Conservation (phyloP, 2,329 filamentous ascomycete genomes). For the Colletotrichum musicola region DNA sequence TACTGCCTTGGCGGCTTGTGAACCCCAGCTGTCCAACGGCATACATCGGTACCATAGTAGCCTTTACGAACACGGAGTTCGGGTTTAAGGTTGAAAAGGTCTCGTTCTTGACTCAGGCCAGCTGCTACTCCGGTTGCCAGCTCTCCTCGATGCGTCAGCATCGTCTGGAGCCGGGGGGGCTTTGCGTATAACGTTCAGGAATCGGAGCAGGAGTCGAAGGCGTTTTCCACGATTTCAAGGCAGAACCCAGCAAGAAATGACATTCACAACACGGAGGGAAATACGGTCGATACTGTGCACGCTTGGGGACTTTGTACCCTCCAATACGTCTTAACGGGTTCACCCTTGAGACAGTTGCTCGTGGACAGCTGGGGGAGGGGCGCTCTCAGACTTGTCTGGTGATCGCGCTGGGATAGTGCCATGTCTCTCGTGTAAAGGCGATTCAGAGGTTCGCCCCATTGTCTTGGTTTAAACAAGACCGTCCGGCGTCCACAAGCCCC, state of each 20-base stretch:
- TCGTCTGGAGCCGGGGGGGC: too few species aligned
- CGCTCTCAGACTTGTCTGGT: slow-evolving; percentile 21
- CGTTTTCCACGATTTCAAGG: neutral
- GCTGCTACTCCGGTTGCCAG: neutral
- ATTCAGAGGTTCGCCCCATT: slow-evolving; percentile 25
- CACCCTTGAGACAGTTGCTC: slow-evolving; percentile 12
- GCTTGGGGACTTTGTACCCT: neutral
- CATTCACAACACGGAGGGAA: neutral
- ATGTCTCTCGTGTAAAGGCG: slow-evolving; percentile 14
- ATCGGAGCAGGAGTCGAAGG: neutral
- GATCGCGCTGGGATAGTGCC: slow-evolving; percentile 1
- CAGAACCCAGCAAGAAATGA: neutral
- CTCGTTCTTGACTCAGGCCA: neutral
- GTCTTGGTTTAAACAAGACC: neutral
- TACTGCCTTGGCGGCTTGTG: slow-evolving; percentile 20
- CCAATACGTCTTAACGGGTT: neutral
- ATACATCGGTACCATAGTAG: too few species aligned
- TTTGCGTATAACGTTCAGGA: neutral
- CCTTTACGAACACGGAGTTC: neutral
- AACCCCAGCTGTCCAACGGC: neutral
- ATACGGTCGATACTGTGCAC: neutral
- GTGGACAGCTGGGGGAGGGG: slow-evolving; percentile 4
- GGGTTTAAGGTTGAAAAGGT: neutral
- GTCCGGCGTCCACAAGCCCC: neutral
- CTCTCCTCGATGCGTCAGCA: neutral